phyloP scores from a whole-genome alignment of 164 flowering plant genomes.

The Kalanchoe fedtschenkoi region DNA sequence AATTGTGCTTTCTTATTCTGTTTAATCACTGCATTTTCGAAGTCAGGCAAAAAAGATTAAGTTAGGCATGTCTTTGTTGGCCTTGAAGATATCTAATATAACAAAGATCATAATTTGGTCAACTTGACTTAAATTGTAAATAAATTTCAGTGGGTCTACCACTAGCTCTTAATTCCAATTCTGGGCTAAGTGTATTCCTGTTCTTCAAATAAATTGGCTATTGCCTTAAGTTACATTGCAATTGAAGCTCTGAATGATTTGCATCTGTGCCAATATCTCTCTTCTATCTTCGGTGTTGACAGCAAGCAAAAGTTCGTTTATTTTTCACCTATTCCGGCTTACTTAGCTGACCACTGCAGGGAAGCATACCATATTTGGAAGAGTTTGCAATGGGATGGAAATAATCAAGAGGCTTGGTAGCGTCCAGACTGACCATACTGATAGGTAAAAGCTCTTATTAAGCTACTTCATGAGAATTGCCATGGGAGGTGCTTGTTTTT shows the following conservation, averaged over 20 bases:
- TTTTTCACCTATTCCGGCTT: no score
- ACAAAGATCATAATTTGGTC: background rate
- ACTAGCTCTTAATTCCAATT: background rate
- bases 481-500: background rate
- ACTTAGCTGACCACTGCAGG: no score
- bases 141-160: no score
- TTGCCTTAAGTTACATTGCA: no score
- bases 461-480: background rate
- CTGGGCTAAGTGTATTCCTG: background rate
- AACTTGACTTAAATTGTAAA: no score
- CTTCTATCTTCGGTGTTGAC: background rate
- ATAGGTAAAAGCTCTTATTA: constrained; percentile 47
- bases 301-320: no score
- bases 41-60: background rate
- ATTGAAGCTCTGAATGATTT: background rate
- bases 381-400: constrained; percentile 93
- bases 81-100: background rate
- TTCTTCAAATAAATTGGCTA: background rate
- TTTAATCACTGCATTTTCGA: background rate
- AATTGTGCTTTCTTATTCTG: background rate
- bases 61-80: background rate
- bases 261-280: background rate
- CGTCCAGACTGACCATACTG: constrained; percentile 87
- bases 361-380: constrained; percentile 95
- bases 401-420: constrained; percentile 92